phyloP scores from a whole-genome alignment of 2,329 filamentous ascomycete genomes.

The Colletotrichum tropicicola region DNA sequence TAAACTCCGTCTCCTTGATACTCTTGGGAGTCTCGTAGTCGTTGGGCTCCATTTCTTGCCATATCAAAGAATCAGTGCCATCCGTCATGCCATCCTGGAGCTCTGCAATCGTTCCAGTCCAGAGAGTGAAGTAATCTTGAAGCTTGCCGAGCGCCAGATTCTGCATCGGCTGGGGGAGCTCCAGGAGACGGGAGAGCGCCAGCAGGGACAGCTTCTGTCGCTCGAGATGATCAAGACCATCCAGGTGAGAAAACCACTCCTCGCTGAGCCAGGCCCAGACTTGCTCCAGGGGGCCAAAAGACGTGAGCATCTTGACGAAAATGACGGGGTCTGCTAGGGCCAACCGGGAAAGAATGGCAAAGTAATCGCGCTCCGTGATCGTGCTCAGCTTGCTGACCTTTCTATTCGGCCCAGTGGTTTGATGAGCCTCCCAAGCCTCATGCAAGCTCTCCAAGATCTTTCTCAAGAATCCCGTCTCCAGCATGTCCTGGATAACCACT shows the following conservation, averaged over 20 bases:
- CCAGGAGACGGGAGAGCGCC: slow-evolving; percentile 76
- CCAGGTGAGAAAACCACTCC: slow-evolving; percentile 76
- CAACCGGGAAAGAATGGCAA: slow-evolving; percentile 82
- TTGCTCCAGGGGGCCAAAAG: slow-evolving; percentile 55
- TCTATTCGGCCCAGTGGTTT: slow-evolving; percentile 83
- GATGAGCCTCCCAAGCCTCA: slow-evolving; percentile 76
- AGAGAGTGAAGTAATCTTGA: slow-evolving; percentile 79
- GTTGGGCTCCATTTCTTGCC: slow-evolving; percentile 48
- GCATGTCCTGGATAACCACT: slow-evolving; percentile 71
- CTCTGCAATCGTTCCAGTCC: slow-evolving; percentile 76
- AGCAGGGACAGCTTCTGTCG: slow-evolving; percentile 78
- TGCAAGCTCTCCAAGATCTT: slow-evolving; percentile 73
- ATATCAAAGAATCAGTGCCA: slow-evolving; percentile 61
- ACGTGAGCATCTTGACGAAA: slow-evolving; percentile 67
- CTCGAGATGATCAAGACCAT: slow-evolving; percentile 71
- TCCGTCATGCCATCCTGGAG: slow-evolving; percentile 68
- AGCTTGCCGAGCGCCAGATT: slow-evolving; percentile 68
- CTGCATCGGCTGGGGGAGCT: slow-evolving; percentile 66
- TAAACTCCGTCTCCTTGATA: slow-evolving; percentile 60
- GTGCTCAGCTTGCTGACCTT: slow-evolving; percentile 75
- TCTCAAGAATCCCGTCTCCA: slow-evolving; percentile 69
- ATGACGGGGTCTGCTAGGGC: slow-evolving; percentile 75
- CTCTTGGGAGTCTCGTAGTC: slow-evolving; percentile 68
- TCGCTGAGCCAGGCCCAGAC: slow-evolving; percentile 68
- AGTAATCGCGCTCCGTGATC: slow-evolving; percentile 85